These are phyloP conservation scores for Pseudoturritis turrita DNA, from an alignment of 345 rosid species.

Conservation along the genomic window DNA sequence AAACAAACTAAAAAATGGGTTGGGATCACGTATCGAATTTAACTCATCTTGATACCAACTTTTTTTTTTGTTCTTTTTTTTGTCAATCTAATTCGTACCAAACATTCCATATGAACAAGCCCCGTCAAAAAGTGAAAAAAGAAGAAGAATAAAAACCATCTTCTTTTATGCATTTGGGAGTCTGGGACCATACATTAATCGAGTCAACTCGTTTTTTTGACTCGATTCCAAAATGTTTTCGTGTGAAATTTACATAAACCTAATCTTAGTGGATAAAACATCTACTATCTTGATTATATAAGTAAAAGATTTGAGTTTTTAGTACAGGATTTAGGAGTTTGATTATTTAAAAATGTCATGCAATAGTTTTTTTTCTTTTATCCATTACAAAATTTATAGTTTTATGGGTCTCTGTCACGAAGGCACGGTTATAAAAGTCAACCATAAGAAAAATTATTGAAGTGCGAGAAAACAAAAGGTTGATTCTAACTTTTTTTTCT, in stretches of 20 bases:
- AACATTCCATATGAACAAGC: neutral
- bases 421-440: constrained; percentile 20
- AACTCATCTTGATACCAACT: neutral
- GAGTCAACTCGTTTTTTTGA: constrained; percentile 4
- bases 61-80: neutral
- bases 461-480: constrained; percentile 16
- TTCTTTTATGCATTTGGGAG: constrained; percentile 12
- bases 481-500: neutral
- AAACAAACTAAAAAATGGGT: neutral
- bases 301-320: neutral
- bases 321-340: neutral
- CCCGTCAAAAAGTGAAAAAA: neutral
- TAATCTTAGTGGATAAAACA: neutral
- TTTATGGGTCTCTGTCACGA: constrained; percentile 15
- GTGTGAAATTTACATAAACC: neutral
- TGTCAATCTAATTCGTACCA: neutral
- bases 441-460: constrained; percentile 6
- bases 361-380: too few relatives aligned
- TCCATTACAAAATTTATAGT: neutral
- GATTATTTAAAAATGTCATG: too few relatives aligned
- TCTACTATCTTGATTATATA: neutral
- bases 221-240: constrained; percentile 10
- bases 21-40: neutral
- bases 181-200: constrained; percentile 12
- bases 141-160: neutral